Evolutionary conservation across 495 filamentous ascomycete genomes (phyloP), one percentile per base, ranked within the genome.

Genomic region (Annulohypoxylon moriforme): DNA sequence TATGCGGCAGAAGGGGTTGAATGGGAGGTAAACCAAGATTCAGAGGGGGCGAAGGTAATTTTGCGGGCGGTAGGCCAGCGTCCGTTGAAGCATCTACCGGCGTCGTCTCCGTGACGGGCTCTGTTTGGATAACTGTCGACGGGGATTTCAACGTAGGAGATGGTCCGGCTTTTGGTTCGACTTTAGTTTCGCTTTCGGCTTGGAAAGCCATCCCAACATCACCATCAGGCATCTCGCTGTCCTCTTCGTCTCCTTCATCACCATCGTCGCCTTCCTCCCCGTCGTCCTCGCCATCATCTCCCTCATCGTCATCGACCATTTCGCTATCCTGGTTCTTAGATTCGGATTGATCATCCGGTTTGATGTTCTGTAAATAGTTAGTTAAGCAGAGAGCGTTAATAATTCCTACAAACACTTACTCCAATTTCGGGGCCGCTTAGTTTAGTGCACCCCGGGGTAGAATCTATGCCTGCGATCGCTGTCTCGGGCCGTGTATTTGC

Each of bases 301-400:
- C 77, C 0, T 80, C 82, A 13, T 82, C 82, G 14, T 79, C 81
- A 3, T 91, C 90, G 0, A 87, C 75, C 82, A 86, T 82, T 55
- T 83, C 78, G 63, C 78, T 77, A 55, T 85, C 77, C 67, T 82
- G 75, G 63, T 81, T 78, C 56, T 79, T 65, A 60, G 73, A 71
- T 57, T 77, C 73, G 13, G 80, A 80, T 31, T 75, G 87, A 79
- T 77, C 83, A 75, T 77, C 80, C 42, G 64, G 77, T 67, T 73
- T 85, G 81, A 50, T 80, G 75, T 58, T 78, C 82, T 69, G 79
- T 75, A 57, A 73, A 79, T 71, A 9, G 67, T 81, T 40, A 84
- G 81, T 68, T 82, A 81, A 4, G 75, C 75, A 36, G 79, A 75
- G 14, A 64, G 81, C 74, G n/a, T n/a, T n/a, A n/a, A n/a, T n/a